These are phyloP conservation scores for Colletotrichum liriopes DNA, from an alignment of 2,329 filamentous ascomycete genomes.

Conservation along the genomic window DNA sequence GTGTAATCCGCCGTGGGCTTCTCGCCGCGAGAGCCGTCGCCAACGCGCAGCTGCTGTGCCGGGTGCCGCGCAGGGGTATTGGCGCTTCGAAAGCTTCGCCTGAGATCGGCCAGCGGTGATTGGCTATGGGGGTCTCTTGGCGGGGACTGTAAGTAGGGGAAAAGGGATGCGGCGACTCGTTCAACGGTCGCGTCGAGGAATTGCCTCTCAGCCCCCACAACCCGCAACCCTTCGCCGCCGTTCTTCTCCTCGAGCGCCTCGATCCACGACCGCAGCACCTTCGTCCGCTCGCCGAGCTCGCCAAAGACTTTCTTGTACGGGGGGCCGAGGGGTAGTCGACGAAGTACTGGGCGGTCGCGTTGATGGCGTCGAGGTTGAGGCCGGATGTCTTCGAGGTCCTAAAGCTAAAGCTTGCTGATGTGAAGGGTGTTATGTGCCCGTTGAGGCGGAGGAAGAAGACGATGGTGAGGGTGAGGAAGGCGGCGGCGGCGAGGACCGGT, in stretches of 20 bases:
- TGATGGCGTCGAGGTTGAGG: constrained; percentile 40
- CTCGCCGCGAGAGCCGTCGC: background rate
- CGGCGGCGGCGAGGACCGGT: constrained; percentile 21
- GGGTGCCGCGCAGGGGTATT: constrained; percentile 3
- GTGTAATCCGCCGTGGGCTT: background rate
- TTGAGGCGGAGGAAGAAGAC: constrained; percentile 29
- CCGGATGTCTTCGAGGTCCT: constrained; percentile 11
- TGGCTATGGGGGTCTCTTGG: constrained; percentile 32
- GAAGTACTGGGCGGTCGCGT: constrained; percentile 43
- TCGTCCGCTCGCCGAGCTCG: constrained; percentile 51
- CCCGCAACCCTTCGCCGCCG: background rate
- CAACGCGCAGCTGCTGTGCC: constrained; percentile 12
- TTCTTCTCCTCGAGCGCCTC: constrained; percentile 33
- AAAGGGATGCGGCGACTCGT: constrained; percentile 39
- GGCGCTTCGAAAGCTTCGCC: constrained; percentile 35
- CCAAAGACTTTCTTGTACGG: constrained; percentile 53
- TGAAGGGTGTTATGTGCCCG: constrained; percentile 27
- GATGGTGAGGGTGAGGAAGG: constrained; percentile 24
- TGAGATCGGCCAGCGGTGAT: constrained; percentile 44
- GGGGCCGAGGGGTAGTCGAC: constrained; percentile 48
- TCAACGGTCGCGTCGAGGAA: constrained; percentile 40
- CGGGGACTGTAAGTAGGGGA: constrained; percentile 35
- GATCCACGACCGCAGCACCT: constrained; percentile 46
- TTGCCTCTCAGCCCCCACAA: constrained; percentile 38
- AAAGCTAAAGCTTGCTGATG: constrained; percentile 25